These are phyloP conservation scores for Sugiyamaella castrensis DNA, from an alignment of 1,139 yeast species.

Conservation along the genomic window DNA sequence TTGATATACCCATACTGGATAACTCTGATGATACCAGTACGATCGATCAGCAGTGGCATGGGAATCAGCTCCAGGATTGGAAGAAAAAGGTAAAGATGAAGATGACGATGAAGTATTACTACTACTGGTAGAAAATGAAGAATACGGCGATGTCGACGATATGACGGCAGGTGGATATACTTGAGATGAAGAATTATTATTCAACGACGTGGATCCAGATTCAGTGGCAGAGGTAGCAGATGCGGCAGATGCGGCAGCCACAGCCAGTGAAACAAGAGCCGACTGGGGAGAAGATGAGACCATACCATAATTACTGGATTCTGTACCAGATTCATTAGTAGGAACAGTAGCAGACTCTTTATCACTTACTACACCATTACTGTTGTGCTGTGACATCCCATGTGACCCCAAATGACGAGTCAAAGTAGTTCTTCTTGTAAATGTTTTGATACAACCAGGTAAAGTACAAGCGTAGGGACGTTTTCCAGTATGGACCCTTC, in stretches of 20 bases:
- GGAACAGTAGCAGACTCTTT: background rate
- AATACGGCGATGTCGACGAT: no score
- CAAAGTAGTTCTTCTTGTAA: conserved; percentile 65
- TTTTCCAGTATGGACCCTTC: conserved; percentile 44
- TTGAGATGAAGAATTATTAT: no score
- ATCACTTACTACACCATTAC: conserved; percentile 25
- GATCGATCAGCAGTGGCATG: background rate
- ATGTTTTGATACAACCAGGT: conserved; percentile 64
- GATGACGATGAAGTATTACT: no score
- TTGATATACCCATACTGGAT: no score
- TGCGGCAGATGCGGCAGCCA: background rate
- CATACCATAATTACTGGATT: no score
- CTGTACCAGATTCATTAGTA: no score
- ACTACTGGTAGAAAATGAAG: no score
- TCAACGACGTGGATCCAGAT: no score
- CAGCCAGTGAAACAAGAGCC: background rate
- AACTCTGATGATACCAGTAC: no score
- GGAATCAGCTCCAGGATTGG: background rate
- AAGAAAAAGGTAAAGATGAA: no score
- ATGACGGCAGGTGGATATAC: no score
- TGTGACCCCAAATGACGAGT: conserved; percentile 67
- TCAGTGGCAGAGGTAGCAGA: no score
- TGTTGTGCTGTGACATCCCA: conserved; percentile 32
- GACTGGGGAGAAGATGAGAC: background rate
- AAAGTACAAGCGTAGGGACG: conserved; percentile 72